Base-by-base conservation (phyloP, 768 basidiomycete genomes). In the Hebeloma cylindrosporum region DNA sequence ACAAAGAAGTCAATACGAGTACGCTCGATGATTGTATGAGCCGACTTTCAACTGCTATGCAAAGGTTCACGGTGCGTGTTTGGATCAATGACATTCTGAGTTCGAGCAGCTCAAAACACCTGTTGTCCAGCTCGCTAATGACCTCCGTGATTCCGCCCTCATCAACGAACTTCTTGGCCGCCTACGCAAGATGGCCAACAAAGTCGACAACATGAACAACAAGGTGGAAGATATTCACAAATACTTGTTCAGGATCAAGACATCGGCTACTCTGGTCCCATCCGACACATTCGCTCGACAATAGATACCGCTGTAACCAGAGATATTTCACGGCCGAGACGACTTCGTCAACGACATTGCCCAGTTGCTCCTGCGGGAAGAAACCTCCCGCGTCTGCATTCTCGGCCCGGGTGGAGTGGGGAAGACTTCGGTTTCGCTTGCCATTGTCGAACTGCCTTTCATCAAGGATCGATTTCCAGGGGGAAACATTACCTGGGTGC, bases 351-450 rank as follows among this genome's bases (percentile, higher is more conserved):
- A n/a, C n/a, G n/a, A n/a, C n/a, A n/a, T n/a, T n/a, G n/a, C n/a
- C n/a, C n/a, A n/a, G n/a, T n/a, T n/a, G n/a, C n/a, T n/a, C n/a
- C n/a, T n/a, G n/a, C n/a, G n/a, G n/a, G n/a, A n/a, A n/a, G 36
- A 32, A 5, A 51, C 47, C 4, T 47, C 52, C 8, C 50, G 51
- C 4, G 37, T 63, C 21, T 55, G 54, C 31, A 47, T 64, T 21
- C 57, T 59, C 7, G 62, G 63, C 11, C 52, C 59, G 3, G 71
- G 68, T 2, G 71, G 71, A 11, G 68, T 70, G 51, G 69, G 71
- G 11, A 72, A 72, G 51, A 69, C 71, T 3, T 53, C 66, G 3
- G 48, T 64, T 22, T 66, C 71, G 2, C 56, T 68, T 5, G 62
- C 64, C 3, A 59, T 69, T 14, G 57, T 64, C 27, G 53, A 65